Conservation (phyloP, 2,329 filamentous ascomycete species). For the Phyllosticta citriasiana region DNA sequence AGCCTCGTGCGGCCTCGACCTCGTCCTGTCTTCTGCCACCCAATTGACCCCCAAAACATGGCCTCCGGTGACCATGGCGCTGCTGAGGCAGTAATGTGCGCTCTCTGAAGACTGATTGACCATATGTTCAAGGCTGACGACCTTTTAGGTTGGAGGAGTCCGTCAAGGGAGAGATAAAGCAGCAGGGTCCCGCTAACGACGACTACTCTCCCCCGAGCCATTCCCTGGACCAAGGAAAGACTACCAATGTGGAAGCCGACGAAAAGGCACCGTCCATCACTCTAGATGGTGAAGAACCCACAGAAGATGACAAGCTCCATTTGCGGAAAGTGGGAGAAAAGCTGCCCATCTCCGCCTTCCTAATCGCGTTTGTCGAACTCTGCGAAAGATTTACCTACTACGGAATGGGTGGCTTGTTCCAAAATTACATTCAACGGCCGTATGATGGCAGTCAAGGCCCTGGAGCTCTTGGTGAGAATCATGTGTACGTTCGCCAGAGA, state of each 20-base stretch:
- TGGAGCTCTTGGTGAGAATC: slow-evolving; percentile 12
- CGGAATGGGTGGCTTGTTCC: slow-evolving; percentile 23
- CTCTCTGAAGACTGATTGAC: background rate
- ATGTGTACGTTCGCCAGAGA: background rate
- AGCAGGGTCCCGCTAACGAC: slow-evolving; percentile 1
- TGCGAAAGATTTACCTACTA: slow-evolving; percentile 29
- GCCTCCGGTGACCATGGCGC: slow-evolving; percentile 7
- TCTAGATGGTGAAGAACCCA: slow-evolving; percentile 21
- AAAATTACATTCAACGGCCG: slow-evolving; percentile 27
- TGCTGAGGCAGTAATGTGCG: slow-evolving; percentile 4
- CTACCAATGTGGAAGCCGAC: background rate
- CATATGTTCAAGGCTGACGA: background rate
- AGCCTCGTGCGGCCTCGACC: background rate
- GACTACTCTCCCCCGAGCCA: slow-evolving; percentile 3
- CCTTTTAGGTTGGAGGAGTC: background rate
- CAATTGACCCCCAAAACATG: slow-evolving; percentile 1
- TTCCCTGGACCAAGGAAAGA: background rate
- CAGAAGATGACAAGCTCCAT: slow-evolving; percentile 22
- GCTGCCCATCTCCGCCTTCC: slow-evolving; percentile 25
- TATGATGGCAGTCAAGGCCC: slow-evolving; percentile 10
- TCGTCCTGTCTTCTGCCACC: background rate
- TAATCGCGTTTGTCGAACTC: slow-evolving; percentile 28
- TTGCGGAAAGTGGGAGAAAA: slow-evolving; percentile 26
- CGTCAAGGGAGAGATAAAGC: background rate
- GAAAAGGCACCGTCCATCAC: slow-evolving; percentile 3